Evolutionary conservation across 2,329 filamentous ascomycete genomes (phyloP).

Genomic region (Aspergillus sp.): DNA sequence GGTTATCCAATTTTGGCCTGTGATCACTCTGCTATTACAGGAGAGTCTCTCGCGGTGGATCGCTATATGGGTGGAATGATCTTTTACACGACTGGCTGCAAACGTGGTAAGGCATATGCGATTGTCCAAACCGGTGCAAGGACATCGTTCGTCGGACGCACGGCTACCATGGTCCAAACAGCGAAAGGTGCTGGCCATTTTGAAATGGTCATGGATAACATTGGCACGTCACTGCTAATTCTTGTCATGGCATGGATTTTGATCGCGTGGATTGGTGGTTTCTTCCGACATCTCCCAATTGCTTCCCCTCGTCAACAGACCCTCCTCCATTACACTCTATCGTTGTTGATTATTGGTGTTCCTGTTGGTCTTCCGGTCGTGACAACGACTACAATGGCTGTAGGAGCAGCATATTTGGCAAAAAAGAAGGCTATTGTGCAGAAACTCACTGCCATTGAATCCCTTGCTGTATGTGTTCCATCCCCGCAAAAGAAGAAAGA

Average conservation of each 20-base stretch:
- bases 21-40: constrained; percentile 78
- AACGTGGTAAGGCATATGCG: constrained; percentile 74
- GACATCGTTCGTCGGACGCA: constrained; percentile 74
- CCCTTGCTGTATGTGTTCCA: constrained; percentile 55
- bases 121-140: constrained; percentile 67
- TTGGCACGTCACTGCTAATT: constrained; percentile 70
- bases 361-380: constrained; percentile 78
- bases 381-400: constrained; percentile 74
- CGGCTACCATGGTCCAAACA: constrained; percentile 69
- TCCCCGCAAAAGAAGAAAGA: background rate
- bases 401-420: constrained; percentile 74
- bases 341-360: constrained; percentile 75
- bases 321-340: constrained; percentile 67
- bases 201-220: constrained; percentile 80
- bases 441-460: constrained; percentile 77
- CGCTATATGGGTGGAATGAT: constrained; percentile 68
- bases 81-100: constrained; percentile 79
- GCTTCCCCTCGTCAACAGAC: constrained; percentile 57
- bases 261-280: constrained; percentile 73
- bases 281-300: constrained; percentile 69
- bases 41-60: constrained; percentile 72
- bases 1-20: constrained; percentile 68
- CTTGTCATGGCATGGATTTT: constrained; percentile 77
- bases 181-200: constrained; percentile 75
- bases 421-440: constrained; percentile 78